Evolutionary conservation across 2,329 filamentous ascomycete species (phyloP).

Genomic region (Teratosphaeriaceae sp.): DNA sequence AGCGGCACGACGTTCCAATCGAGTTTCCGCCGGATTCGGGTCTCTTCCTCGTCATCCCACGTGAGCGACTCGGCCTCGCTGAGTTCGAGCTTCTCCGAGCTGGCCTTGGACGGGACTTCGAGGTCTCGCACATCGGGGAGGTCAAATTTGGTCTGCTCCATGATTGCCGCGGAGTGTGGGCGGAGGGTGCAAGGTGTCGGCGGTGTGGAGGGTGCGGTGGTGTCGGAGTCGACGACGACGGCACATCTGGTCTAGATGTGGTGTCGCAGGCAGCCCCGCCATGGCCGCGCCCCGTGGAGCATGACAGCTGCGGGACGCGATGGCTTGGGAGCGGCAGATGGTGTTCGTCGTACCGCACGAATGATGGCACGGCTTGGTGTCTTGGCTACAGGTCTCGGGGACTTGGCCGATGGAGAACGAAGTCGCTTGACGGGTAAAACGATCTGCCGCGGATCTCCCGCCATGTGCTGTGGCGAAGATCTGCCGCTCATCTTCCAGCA

Average conservation of each 20-base stretch:
- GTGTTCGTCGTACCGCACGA: not conserved
- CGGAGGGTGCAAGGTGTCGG: not conserved
- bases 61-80: not conserved
- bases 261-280: no score
- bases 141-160: not conserved
- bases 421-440: no score
- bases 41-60: conserved; percentile 10
- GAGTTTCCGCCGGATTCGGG: conserved; percentile 34
- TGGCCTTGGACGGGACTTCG: not conserved
- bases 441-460: no score
- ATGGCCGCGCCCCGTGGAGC: not conserved
- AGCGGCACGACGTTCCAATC: conserved; percentile 48
- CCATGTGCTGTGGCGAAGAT: no score
- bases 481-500: no score
- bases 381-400: no score
- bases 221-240: no score
- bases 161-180: no score
- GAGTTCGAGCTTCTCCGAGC: not conserved
- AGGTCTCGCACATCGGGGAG: not conserved
- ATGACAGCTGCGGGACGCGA: not conserved
- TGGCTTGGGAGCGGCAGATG: not conserved
- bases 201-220: not conserved
- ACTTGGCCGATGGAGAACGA: no score
- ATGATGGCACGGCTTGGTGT: not conserved
- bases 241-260: no score